Evolutionary conservation across 192 early-diverging fungal genomes (phyloP), one percentile per base, ranked within the genome.

Genomic region (Coemansia sp.): DNA sequence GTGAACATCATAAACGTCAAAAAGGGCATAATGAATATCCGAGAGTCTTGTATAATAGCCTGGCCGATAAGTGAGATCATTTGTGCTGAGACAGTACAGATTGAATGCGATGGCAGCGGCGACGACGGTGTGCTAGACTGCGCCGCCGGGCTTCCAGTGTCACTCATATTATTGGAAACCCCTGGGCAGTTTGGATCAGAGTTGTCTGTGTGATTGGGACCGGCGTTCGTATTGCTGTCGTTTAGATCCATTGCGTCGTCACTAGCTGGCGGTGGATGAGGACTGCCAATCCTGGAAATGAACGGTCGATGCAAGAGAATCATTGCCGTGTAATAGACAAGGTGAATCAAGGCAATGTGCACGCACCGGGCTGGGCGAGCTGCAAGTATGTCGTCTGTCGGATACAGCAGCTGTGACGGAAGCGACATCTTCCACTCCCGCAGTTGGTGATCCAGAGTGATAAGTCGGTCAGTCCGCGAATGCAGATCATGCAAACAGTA

Each of bases 231-330:
- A 5, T 54, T 39, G 27, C 25, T 55, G 5, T 55, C 53, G 10
- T 53, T 53, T 14, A 29, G 25, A 15, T 14, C 27, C 15, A n/a
- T 43, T n/a, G 15, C 11, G 41, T 43, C 41, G 2, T 61, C 66
- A 5, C 32, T 59, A 4, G 35, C 59, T 2, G 55, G 9, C 12
- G 50, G 15, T 55, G 66, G 60, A 11, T 60, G 61, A 11, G 63
- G 59, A 19, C 61, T 62, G 48, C 69, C 70, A 11, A 81, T 69
- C 21, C 67, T 58, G 5, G 79, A 72, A 29, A 82, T 76, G 62
- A 83, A 83, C 32, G 82, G 82, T 0, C 82, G 69, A 37, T 83
- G 82, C 0, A 83, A 70, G 25, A 83, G 54, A 21, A 83, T 79
- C 73, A 79, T 68, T 35, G 82, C 76, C 7, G 69, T 76, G 62